These are phyloP conservation scores for Annulohypoxylon truncatum DNA, from an alignment of 2,329 filamentous ascomycete species.

Conservation along the genomic window DNA sequence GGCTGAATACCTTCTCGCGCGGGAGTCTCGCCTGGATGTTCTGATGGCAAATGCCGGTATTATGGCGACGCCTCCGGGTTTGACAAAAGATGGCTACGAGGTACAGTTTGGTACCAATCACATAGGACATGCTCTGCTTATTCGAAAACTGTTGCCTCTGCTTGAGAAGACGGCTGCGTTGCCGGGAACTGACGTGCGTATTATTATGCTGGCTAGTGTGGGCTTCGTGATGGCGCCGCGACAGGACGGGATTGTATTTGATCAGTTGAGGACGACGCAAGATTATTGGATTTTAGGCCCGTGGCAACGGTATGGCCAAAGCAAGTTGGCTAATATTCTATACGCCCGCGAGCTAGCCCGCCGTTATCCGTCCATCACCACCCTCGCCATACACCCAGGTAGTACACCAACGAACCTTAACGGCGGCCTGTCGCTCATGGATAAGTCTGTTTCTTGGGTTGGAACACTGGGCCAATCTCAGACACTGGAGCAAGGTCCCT, in stretches of 20 bases:
- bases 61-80: no score
- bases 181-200: background rate
- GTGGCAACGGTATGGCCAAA: slow-evolving; percentile 18
- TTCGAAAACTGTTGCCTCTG: background rate
- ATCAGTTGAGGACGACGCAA: background rate
- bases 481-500: background rate
- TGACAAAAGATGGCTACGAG: no score
- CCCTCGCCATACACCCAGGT: slow-evolving; percentile 24
- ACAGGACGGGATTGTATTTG: background rate
- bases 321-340: slow-evolving; percentile 39
- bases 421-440: background rate
- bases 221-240: background rate
- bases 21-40: background rate
- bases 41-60: no score
- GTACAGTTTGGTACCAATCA: no score
- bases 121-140: background rate
- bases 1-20: background rate
- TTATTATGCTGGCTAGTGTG: background rate
- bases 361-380: slow-evolving; percentile 22
- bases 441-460: background rate
- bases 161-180: background rate
- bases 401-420: background rate
- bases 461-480: background rate
- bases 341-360: slow-evolving; percentile 32
- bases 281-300: background rate